Evolutionary conservation across 2,329 filamentous ascomycete genomes (phyloP), one percentile per base, ranked within the genome.

Genomic region (Beauveria scarabaeidicola): DNA sequence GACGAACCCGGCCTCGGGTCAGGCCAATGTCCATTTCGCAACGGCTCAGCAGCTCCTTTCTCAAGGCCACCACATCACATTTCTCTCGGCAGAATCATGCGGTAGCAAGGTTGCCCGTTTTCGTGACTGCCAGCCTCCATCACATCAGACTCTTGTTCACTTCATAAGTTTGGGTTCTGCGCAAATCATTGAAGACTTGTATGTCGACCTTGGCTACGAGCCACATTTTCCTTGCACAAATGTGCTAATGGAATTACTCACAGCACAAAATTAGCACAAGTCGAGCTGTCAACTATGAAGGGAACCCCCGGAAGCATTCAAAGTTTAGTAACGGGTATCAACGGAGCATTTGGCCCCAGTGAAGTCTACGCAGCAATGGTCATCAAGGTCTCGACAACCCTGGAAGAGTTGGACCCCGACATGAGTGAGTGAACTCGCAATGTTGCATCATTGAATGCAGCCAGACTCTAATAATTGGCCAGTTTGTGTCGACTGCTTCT

Each of bases 401-500:
- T 55, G 29, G 25, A 55, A 25, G 25, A 47, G 17, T 17, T 55
- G 40, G 41, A 46, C 15, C 52, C 52, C 27, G 52, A 55, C 21
- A 55, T 55, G 40, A 41, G 52, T 55, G 44, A 25, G 52, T 55
- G 11, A 15, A 15, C 40, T 21, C n/a, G 9, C 1, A 13, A n/a
- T 9, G 6, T 15, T 32, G 10, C n/a, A 21, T 36, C 3, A 21
- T 11, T 3, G 0, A 13, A 15, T 32, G 29, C 9, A 38, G 3
- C 3, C 3, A 7, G 21, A 32, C 5, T 47, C 48, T 51, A 51
- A 51, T 23, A 1, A 21, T 23, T 23, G 4, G 10, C 1, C 13
- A 55, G 52, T 55, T 23, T 55, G 52, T n/a, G 27, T 46, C 7
- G 52, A 55, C 29, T 55, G 52, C 43, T 55, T 55, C 27, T 55